Conservation (phyloP, 1,139 yeast genomes). For the Lodderomyces theae region DNA sequence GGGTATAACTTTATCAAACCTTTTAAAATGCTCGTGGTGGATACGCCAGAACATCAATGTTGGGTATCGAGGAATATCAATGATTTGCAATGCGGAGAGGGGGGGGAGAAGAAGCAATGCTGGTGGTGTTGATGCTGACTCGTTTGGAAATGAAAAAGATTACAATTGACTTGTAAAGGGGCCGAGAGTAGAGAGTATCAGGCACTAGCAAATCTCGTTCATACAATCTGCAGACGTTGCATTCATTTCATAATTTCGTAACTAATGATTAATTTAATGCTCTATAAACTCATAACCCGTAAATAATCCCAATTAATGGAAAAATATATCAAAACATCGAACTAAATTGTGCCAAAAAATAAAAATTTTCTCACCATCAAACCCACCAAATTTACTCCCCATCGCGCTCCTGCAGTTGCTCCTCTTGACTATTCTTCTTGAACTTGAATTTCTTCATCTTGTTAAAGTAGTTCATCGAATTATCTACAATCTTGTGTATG, state of each 20-base stretch:
- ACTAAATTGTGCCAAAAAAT: not conserved
- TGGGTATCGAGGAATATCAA: constrained; percentile 10
- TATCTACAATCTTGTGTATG: constrained; percentile 10
- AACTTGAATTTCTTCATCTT: constrained; percentile 14
- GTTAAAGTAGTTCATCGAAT: constrained; percentile 10
- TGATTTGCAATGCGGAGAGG: constrained; percentile 12
- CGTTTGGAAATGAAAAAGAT: not conserved
- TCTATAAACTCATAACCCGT: not conserved
- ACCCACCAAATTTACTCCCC: no score
- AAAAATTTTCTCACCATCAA: not conserved
- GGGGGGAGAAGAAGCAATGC: no score
- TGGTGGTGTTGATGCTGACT: no score
- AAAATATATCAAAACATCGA: not conserved
- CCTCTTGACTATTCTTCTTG: constrained; percentile 12
- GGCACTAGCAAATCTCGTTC: no score
- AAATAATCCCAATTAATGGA: not conserved
- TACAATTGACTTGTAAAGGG: not conserved
- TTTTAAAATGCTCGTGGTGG: constrained; percentile 14
- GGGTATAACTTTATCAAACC: constrained; percentile 7
- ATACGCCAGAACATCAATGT: constrained; percentile 15
- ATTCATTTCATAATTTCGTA: no score
- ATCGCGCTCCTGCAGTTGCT: no score
- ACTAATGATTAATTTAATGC: not conserved
- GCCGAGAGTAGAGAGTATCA: no score
- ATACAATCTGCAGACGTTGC: no score